phyloP scores from a whole-genome alignment of 305 asterid genomes.

The Rubia tinctorum region DNA sequence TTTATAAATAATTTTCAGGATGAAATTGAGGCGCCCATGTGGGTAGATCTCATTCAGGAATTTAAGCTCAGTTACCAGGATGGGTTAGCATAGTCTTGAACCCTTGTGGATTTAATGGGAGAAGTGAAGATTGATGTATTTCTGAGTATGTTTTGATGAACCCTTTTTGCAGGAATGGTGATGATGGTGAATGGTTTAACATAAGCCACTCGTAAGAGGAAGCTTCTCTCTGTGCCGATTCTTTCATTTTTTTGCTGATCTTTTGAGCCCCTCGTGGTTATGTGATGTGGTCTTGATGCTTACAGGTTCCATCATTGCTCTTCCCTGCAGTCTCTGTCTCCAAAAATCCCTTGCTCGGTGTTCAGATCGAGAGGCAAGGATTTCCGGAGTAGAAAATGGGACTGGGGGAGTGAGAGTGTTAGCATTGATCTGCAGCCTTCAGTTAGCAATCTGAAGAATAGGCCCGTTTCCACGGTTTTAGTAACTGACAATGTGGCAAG shows the following conservation, averaged over 20 bases:
- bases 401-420: constrained; percentile 14
- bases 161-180: constrained; percentile 37
- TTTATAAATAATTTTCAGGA: constrained; percentile 24
- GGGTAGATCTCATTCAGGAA: constrained; percentile 44
- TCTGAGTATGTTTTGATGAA: constrained; percentile 15
- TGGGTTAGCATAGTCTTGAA: constrained; percentile 28
- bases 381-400: constrained; percentile 27
- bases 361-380: constrained; percentile 45
- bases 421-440: constrained; percentile 23
- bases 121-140: constrained; percentile 5
- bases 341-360: constrained; percentile 41
- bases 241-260: constrained; percentile 1
- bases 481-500: constrained; percentile 16
- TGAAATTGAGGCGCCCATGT: constrained; percentile 47
- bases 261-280: constrained; percentile 9
- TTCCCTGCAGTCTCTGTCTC: constrained; percentile 31
- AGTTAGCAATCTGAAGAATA: constrained; percentile 19
- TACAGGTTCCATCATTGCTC: constrained; percentile 47
- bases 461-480: constrained; percentile 13
- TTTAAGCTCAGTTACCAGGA: constrained; percentile 25
- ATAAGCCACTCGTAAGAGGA: constrained; percentile 39
- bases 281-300: constrained; percentile 9
- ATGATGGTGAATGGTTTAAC: constrained; percentile 52
- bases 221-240: background rate
- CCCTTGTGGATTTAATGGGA: constrained; percentile 3